A percentile compares a stretch with the other conserved stretches of the same genome.
phyloP scores from a whole-genome alignment of 2,329 filamentous ascomycete genomes.

The Fusarium floridanum region DNA sequence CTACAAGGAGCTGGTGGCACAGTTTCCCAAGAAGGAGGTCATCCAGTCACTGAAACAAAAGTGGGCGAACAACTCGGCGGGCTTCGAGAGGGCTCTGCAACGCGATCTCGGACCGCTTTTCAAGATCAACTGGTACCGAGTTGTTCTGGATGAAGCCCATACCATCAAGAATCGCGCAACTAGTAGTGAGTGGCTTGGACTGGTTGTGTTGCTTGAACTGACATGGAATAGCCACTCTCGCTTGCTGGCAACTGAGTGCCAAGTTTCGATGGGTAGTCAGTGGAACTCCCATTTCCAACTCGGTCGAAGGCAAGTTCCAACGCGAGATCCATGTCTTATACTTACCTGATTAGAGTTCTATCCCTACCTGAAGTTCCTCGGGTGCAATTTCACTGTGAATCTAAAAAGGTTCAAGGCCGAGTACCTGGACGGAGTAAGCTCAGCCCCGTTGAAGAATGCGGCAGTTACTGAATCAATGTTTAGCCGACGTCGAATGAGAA shows the following conservation, averaged over 20 bases:
- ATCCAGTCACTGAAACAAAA: neutral
- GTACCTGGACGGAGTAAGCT: slow-evolving; percentile 38
- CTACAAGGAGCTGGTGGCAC: slow-evolving; percentile 43
- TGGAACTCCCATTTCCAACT: slow-evolving; percentile 54
- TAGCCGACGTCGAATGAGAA: slow-evolving; percentile 25
- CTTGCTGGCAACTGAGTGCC: slow-evolving; percentile 43
- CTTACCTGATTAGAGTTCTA: slow-evolving; percentile 50
- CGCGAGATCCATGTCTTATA: neutral
- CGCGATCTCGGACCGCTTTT: slow-evolving; percentile 49
- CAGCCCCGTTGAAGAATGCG: too few relatives aligned
- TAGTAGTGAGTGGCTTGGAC: slow-evolving; percentile 40
- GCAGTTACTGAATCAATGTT: neutral
- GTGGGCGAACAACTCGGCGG: neutral
- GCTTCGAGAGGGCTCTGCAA: slow-evolving; percentile 54
- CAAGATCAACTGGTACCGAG: slow-evolving; percentile 59
- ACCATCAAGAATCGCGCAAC: slow-evolving; percentile 63
- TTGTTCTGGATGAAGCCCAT: slow-evolving; percentile 71
- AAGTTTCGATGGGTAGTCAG: slow-evolving; percentile 53
- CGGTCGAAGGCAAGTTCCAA: slow-evolving; percentile 42
- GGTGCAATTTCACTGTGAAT: slow-evolving; percentile 26
- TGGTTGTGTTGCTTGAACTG: neutral
- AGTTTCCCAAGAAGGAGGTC: slow-evolving; percentile 17
- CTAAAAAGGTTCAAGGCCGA: slow-evolving; percentile 16
- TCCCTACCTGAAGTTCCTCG: slow-evolving; percentile 52
- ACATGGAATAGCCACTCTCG: slow-evolving; percentile 26